Conservation (phyloP, 495 filamentous ascomycete species). For the Podospora conica region DNA sequence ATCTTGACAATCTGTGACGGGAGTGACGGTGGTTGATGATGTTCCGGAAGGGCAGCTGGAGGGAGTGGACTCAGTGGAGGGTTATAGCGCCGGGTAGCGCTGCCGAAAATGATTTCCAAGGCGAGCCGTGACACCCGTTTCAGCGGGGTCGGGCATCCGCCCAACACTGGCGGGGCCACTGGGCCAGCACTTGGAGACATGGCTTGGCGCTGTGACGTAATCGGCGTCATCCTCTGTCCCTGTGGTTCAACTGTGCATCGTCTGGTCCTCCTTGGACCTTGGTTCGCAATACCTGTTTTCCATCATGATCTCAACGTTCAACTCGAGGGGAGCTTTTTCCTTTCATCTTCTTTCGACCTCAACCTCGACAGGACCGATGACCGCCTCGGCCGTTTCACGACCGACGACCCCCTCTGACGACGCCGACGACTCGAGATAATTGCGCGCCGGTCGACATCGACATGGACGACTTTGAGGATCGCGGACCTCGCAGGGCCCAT, state of each 20-base stretch:
- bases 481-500: slow-evolving; percentile 41
- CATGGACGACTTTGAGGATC: slow-evolving; percentile 41
- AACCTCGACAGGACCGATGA: neutral
- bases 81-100: too few species aligned
- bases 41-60: too few species aligned
- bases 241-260: neutral
- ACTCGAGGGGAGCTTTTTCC: neutral
- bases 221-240: neutral
- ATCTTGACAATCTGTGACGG: too few species aligned
- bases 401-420: neutral
- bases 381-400: neutral
- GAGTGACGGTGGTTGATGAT: too few species aligned
- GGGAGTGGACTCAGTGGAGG: too few species aligned
- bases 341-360: neutral
- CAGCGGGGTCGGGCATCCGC: too few species aligned
- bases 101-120: too few species aligned
- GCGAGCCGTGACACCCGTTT: too few species aligned
- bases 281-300: neutral
- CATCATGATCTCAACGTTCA: neutral
- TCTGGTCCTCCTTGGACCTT: too few species aligned
- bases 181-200: neutral
- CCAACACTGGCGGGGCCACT: too few species aligned
- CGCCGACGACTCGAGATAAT: neutral
- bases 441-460: neutral
- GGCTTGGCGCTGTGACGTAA: neutral